Percentiles rank a stretch among this genome's conserved stretches.
phyloP scores from a whole-genome alignment of 2,329 filamentous ascomycete species.

The Alternaria longipes region DNA sequence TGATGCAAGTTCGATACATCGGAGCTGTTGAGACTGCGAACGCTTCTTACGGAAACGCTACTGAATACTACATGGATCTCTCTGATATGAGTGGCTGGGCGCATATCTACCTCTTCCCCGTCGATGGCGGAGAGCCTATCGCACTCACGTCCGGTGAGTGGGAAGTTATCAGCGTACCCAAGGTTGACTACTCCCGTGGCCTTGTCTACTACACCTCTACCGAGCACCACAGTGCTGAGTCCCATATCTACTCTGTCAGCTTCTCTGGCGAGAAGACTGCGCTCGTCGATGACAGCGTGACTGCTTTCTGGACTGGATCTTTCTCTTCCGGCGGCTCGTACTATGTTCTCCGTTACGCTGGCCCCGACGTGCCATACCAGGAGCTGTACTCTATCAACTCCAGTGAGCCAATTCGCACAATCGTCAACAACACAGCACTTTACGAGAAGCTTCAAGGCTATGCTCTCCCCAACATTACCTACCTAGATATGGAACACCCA shows the following conservation, averaged over 20 bases:
- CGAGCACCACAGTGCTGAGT: constrained; percentile 71
- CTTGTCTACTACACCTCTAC: constrained; percentile 73
- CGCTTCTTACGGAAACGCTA: constrained; percentile 48
- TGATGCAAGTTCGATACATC: constrained; percentile 65
- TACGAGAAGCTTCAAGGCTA: constrained; percentile 66
- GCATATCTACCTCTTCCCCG: constrained; percentile 71
- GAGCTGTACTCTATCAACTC: constrained; percentile 69
- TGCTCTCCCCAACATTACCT: constrained; percentile 70
- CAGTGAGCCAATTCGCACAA: constrained; percentile 64
- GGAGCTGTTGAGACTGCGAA: constrained; percentile 52
- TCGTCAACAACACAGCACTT: constrained; percentile 68
- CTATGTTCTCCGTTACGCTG: constrained; percentile 71
- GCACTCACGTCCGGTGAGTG: constrained; percentile 71
- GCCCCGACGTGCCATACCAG: constrained; percentile 74
- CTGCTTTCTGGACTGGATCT: constrained; percentile 70
- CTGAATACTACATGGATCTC: constrained; percentile 70
- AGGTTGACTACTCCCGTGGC: constrained; percentile 65
- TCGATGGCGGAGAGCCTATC: constrained; percentile 63
- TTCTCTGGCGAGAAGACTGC: constrained; percentile 65
- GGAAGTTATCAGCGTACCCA: constrained; percentile 69
- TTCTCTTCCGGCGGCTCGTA: constrained; percentile 71
- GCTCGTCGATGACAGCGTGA: constrained; percentile 68
- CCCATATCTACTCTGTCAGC: constrained; percentile 73
- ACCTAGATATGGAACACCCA: constrained; percentile 69
- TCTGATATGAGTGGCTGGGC: constrained; percentile 72